phyloP scores from a whole-genome alignment of 179 eudicot genomes.

The Camellia oleifera region DNA sequence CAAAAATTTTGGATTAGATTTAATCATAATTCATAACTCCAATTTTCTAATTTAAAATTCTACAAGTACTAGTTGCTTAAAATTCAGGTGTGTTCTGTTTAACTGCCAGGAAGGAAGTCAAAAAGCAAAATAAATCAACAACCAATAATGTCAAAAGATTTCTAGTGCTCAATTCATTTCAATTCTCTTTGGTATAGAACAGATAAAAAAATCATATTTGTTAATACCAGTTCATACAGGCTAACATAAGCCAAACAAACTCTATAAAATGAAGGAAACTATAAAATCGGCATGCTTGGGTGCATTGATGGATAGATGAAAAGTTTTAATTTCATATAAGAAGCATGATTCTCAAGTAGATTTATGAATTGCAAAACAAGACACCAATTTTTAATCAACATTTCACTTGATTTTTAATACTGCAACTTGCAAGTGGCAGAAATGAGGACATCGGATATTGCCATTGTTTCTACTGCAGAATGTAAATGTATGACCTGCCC shows the following conservation, averaged over 20 bases:
- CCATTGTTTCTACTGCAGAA: no score
- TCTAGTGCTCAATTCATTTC: not conserved
- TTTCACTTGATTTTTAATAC: not conserved
- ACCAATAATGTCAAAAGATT: not conserved
- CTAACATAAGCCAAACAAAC: no score
- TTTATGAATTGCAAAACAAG: not conserved
- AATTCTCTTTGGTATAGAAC: no score
- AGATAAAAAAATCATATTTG: not conserved
- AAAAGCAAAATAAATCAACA: no score
- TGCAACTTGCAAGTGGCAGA: not conserved
- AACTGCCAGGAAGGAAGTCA: not conserved
- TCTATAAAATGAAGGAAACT: not conserved
- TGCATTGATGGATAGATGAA: not conserved
- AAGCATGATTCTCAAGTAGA: not conserved
- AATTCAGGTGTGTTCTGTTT: not conserved
- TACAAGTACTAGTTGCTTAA: no score
- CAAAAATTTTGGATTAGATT: not conserved
- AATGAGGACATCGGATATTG: not conserved
- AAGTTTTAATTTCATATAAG: no score
- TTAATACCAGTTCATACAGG: not conserved
- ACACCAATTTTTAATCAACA: not conserved
- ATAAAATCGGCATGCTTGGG: not conserved
- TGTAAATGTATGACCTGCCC: not conserved
- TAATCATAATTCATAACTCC: not conserved
- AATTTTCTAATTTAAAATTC: not conserved